Conservation (phyloP, 2,329 filamentous ascomycete species). For the Fusarium proliferatum region DNA sequence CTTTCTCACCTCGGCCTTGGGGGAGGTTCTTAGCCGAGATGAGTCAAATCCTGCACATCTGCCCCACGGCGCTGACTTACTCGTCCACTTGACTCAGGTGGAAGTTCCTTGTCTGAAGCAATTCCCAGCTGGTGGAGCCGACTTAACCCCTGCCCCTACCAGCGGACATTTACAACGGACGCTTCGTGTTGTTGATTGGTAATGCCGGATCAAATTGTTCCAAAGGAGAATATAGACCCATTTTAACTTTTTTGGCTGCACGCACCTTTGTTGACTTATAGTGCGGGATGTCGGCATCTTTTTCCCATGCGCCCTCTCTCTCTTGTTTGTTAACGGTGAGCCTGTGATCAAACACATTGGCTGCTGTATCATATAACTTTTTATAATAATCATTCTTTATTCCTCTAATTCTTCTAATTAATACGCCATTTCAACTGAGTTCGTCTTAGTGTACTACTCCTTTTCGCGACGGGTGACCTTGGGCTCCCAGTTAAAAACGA, state of each 20-base stretch:
- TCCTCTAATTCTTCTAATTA: background rate
- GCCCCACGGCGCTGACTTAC: slow-evolving; percentile 18
- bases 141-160: background rate
- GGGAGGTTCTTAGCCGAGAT: slow-evolving; percentile 9
- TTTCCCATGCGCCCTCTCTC: slow-evolving; percentile 16
- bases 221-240: slow-evolving; percentile 6
- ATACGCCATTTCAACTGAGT: background rate
- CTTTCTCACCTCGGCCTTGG: background rate
- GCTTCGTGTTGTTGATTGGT: slow-evolving; percentile 25
- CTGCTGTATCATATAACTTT: slow-evolving; percentile 6
- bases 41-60: slow-evolving; percentile 9
- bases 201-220: slow-evolving; percentile 3
- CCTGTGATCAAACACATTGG: slow-evolving; percentile 1
- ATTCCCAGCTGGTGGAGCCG: slow-evolving; percentile 18
- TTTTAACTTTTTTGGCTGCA: slow-evolving; percentile 19
- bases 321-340: slow-evolving; percentile 11
- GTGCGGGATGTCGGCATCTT: slow-evolving; percentile 28
- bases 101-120: slow-evolving; percentile 7
- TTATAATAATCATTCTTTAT: background rate
- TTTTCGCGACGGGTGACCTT: slow-evolving; percentile 42
- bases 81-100: background rate
- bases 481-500: slow-evolving; percentile 37
- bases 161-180: slow-evolving; percentile 7
- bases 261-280: slow-evolving; percentile 24
- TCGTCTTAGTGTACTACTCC: background rate